These are phyloP conservation scores for Melaleuca quinquenervia DNA, from an alignment of 345 rosid genomes.

Conservation along the genomic window DNA sequence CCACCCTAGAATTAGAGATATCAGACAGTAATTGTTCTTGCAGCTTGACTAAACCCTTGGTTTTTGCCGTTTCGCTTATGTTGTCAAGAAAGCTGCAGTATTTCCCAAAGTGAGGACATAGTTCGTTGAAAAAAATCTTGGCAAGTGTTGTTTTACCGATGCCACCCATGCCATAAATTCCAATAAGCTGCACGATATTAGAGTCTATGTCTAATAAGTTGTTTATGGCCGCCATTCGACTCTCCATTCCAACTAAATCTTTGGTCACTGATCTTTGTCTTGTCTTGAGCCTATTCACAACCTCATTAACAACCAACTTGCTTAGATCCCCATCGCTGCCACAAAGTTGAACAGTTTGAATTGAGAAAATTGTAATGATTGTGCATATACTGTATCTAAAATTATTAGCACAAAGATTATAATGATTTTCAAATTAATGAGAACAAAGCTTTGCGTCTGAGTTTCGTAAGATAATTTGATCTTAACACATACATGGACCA, in stretches of 20 bases:
- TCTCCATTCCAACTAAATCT: not conserved
- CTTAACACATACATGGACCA: no score
- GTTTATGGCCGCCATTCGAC: not conserved
- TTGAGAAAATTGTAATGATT: not conserved
- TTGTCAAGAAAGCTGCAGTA: not conserved
- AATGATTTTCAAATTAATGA: no score
- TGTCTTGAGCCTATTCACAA: not conserved
- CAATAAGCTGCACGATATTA: not conserved
- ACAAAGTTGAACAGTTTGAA: not conserved
- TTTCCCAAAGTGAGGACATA: not conserved
- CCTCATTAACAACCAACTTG: not conserved
- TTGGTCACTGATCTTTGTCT: not conserved
- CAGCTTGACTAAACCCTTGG: not conserved
- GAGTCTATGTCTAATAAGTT: not conserved
- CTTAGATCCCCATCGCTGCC: not conserved
- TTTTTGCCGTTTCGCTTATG: not conserved
- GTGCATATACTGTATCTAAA: no score
- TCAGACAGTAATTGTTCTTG: not conserved
- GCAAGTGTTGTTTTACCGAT: not conserved
- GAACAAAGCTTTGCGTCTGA: no score
- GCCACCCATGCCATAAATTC: not conserved
- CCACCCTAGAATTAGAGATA: not conserved
- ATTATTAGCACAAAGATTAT: no score
- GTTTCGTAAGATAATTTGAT: no score
- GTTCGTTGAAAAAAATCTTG: not conserved